Conservation (phyloP, 2,329 filamentous ascomycete species). For the Aspergillus fischeri region DNA sequence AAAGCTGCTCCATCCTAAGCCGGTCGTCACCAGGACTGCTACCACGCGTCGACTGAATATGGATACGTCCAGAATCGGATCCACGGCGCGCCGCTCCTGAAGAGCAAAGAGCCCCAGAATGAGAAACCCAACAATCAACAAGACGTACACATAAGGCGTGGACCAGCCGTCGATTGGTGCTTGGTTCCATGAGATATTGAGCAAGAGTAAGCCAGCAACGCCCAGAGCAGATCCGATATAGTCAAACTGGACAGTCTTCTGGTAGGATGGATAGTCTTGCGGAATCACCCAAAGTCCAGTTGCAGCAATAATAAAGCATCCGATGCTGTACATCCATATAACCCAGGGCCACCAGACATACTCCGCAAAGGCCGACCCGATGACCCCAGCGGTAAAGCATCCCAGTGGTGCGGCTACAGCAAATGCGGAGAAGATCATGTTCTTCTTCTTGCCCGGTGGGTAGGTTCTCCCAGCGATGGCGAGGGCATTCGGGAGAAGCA, state of each 20-base stretch:
- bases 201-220: slow-evolving; percentile 53
- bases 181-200: slow-evolving; percentile 67
- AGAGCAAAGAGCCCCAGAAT: slow-evolving; percentile 53
- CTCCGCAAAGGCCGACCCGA: slow-evolving; percentile 35
- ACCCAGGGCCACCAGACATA: slow-evolving; percentile 50
- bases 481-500: slow-evolving; percentile 61
- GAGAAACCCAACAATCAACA: slow-evolving; percentile 55
- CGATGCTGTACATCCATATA: slow-evolving; percentile 45
- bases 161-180: slow-evolving; percentile 57
- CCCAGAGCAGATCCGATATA: slow-evolving; percentile 43
- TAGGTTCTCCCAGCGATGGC: slow-evolving; percentile 60
- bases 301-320: slow-evolving; percentile 35
- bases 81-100: slow-evolving; percentile 43
- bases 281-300: slow-evolving; percentile 26
- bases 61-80: slow-evolving; percentile 56
- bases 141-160: slow-evolving; percentile 50
- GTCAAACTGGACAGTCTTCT: slow-evolving; percentile 25
- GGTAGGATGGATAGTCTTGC: not conserved
- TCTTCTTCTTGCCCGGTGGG: slow-evolving; percentile 53
- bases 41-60: slow-evolving; percentile 46
- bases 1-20: slow-evolving; percentile 53
- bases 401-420: slow-evolving; percentile 48
- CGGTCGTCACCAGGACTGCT: slow-evolving; percentile 55
- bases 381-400: slow-evolving; percentile 37
- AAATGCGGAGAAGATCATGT: slow-evolving; percentile 56